These are phyloP conservation scores for Boletus subcaerulescens DNA, from an alignment of 768 basidiomycete species.

Conservation along the genomic window DNA sequence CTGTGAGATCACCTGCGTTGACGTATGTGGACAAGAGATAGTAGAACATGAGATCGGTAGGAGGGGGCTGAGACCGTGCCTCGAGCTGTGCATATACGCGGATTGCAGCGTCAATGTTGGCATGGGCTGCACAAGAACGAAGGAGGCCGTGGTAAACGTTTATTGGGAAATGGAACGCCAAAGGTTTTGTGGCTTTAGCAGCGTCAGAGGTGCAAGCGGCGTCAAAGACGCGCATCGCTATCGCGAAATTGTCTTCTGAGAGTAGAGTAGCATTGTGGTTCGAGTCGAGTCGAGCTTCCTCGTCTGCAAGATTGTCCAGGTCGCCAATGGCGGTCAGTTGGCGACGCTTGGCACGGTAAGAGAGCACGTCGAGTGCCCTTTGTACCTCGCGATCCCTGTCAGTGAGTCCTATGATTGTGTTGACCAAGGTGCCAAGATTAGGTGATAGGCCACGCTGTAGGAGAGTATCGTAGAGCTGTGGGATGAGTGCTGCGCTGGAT, in stretches of 20 bases:
- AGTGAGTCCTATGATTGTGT: conserved; percentile 59
- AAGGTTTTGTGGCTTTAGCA: conserved; percentile 3
- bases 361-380: conserved; percentile 40
- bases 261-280: conserved; percentile 43
- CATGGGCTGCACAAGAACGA: conserved; percentile 56
- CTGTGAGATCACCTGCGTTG: conserved; percentile 45
- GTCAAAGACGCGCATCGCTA: conserved; percentile 73
- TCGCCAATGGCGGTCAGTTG: conserved; percentile 4
- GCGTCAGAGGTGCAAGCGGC: conserved; percentile 38
- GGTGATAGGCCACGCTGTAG: conserved; percentile 60
- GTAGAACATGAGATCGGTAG: conserved; percentile 41
- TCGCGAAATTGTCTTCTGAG: conserved; percentile 65
- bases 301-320: conserved; percentile 1
- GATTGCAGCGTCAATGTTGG: conserved; percentile 57
- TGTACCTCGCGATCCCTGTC: conserved; percentile 67
- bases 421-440: conserved; percentile 56
- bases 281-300: conserved; percentile 23
- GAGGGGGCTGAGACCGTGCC: conserved; percentile 30
- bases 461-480: conserved; percentile 74
- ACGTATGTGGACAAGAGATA: conserved; percentile 60
- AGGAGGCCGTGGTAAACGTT: conserved; percentile 54
- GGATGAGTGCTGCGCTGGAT: conserved; percentile 52
- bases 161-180: conserved; percentile 28
- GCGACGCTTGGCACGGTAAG: conserved; percentile 40
- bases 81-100: conserved; percentile 65